Conservation (phyloP, 129 eudicot genomes). For the Chrysanthemum lavandulifolium region DNA sequence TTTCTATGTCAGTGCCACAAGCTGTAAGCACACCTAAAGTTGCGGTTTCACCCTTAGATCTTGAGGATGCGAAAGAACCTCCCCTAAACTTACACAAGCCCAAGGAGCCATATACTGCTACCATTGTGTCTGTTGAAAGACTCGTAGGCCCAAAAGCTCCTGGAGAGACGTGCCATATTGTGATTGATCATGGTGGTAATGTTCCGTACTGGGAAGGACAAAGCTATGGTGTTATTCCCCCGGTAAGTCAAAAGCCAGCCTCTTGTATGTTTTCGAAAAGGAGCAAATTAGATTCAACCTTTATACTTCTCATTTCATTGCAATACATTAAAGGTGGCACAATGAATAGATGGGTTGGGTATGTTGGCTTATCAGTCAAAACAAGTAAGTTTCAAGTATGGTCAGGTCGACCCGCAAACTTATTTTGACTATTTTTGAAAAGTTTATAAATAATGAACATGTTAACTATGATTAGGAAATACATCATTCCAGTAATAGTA, state of each 20-base stretch:
- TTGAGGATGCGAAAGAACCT: slow-evolving; percentile 86
- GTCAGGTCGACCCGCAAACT: background rate
- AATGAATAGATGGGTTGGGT: background rate
- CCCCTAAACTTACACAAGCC: slow-evolving; percentile 80
- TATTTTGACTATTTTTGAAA: background rate
- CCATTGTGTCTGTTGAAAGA: slow-evolving; percentile 94
- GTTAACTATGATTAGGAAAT: background rate
- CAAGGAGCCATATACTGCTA: slow-evolving; percentile 88
- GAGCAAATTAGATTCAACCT: background rate
- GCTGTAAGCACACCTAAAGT: slow-evolving; percentile 53
- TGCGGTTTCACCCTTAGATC: slow-evolving; percentile 65
- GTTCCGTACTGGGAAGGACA: slow-evolving; percentile 99
- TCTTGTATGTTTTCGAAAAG: background rate
- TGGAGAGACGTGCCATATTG: slow-evolving; percentile 96
- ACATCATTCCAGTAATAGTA: too few relatives aligned
- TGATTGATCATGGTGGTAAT: slow-evolving; percentile 90
- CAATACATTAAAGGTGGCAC: background rate
- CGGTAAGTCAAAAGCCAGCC: slow-evolving; percentile 50
- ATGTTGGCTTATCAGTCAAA: background rate
- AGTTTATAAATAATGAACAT: background rate
- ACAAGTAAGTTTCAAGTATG: background rate
- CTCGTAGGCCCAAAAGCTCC: slow-evolving; percentile 93
- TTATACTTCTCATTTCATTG: slow-evolving; percentile 6
- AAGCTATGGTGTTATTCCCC: slow-evolving; percentile 95
- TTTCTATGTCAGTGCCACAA: slow-evolving; percentile 85